phyloP scores from a whole-genome alignment of 148 eudicot genomes.

The Cornus kousa region DNA sequence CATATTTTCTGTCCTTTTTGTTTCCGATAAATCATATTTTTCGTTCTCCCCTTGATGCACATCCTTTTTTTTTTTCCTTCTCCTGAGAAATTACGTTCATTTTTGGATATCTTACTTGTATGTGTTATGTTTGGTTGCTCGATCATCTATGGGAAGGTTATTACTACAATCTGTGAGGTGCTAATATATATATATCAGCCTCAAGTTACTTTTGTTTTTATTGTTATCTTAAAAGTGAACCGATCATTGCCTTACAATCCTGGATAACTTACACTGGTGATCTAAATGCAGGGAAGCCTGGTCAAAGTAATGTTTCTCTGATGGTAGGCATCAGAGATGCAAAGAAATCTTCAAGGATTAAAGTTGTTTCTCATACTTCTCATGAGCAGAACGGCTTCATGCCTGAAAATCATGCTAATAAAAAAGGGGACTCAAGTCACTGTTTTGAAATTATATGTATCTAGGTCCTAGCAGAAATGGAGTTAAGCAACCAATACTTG shows the following conservation, averaged over 20 bases:
- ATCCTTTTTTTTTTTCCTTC: too few species aligned
- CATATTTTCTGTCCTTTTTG: neutral
- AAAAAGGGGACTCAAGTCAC: slow-evolving; percentile 46
- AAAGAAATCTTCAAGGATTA: slow-evolving; percentile 53
- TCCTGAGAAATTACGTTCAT: neutral
- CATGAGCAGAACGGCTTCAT: slow-evolving; percentile 31
- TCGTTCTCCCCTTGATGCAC: too few species aligned
- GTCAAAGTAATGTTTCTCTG: slow-evolving; percentile 34
- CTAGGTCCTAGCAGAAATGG: slow-evolving; percentile 76
- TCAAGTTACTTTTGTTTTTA: slow-evolving; percentile 47
- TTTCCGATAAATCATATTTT: too few species aligned
- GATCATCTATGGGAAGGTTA: slow-evolving; percentile 41
- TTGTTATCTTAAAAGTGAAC: slow-evolving; percentile 6
- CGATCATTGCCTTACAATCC: neutral
- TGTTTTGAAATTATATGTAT: slow-evolving; percentile 59
- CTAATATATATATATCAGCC: slow-evolving; percentile 79
- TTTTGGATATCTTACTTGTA: neutral
- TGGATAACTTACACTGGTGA: slow-evolving; percentile 12
- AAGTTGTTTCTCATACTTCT: slow-evolving; percentile 40
- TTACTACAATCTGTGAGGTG: slow-evolving; percentile 82
- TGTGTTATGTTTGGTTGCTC: slow-evolving; percentile 14
- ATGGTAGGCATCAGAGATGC: slow-evolving; percentile 57
- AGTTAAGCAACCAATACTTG: slow-evolving; percentile 39
- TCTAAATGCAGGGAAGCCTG: slow-evolving; percentile 47
- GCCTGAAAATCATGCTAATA: slow-evolving; percentile 38